Percentiles rank a stretch among this genome's conserved stretches.
phyloP scores from a whole-genome alignment of 257 asterid genomes.

The Nicotiana sylvestris region DNA sequence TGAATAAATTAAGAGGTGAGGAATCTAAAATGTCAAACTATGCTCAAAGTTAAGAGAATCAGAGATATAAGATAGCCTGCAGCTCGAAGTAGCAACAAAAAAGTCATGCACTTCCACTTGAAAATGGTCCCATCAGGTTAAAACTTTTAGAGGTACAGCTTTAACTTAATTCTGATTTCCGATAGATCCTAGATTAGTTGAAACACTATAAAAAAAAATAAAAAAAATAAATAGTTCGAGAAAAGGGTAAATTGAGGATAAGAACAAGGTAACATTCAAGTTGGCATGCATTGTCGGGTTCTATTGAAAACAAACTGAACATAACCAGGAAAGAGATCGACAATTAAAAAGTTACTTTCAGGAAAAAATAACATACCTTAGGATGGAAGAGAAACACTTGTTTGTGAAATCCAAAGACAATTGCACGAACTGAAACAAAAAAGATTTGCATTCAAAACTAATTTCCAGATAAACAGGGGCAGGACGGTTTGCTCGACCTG shows the following conservation, averaged over 20 bases:
- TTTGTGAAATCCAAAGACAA: constrained; percentile 77
- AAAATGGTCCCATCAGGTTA: constrained; percentile 1
- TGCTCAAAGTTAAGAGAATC: not conserved
- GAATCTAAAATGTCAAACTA: not conserved
- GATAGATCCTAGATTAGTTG: not conserved
- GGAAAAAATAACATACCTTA: constrained; percentile 38
- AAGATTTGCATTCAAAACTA: constrained; percentile 7
- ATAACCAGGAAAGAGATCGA: not conserved
- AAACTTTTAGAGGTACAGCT: not conserved
- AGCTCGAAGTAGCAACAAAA: not conserved
- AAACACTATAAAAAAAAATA: not conserved
- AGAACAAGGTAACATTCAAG: not conserved
- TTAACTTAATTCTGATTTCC: not conserved
- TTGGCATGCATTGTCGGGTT: not conserved
- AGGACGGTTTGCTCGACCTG: constrained; percentile 10
- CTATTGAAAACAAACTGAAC: not conserved
- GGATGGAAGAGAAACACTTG: constrained; percentile 76
- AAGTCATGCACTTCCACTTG: not conserved
- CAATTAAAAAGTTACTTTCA: not conserved
- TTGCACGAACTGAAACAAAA: constrained; percentile 70
- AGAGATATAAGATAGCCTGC: not conserved
- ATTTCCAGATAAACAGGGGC: not conserved
- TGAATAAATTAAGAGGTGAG: not conserved
- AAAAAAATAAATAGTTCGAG: not conserved
- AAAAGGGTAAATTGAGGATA: not conserved